phyloP scores from a whole-genome alignment of 306 rosid genomes.

The Ceratonia siliqua region DNA sequence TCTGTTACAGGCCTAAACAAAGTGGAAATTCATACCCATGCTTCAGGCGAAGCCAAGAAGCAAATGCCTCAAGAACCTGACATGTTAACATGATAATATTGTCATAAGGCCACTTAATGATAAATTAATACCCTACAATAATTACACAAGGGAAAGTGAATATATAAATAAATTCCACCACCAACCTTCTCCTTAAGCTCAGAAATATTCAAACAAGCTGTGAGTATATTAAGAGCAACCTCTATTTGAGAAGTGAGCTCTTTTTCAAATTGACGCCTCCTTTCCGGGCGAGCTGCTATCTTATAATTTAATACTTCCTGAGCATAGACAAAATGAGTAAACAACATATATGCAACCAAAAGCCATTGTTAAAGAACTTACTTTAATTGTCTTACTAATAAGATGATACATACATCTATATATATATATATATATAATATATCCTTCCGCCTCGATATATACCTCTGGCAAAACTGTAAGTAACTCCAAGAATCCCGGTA shows the following conservation, averaged over 20 bases:
- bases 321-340: slow-evolving; percentile 35
- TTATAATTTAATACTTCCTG: slow-evolving; percentile 88
- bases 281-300: slow-evolving; percentile 95
- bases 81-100: slow-evolving; percentile 32
- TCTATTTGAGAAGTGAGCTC: slow-evolving; percentile 93
- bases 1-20: not conserved
- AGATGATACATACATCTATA: too few relatives aligned
- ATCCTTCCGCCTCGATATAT: slow-evolving; percentile 23
- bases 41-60: slow-evolving; percentile 96
- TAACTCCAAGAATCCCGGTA: slow-evolving; percentile 95
- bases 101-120: slow-evolving; percentile 29
- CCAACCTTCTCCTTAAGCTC: slow-evolving; percentile 94
- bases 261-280: slow-evolving; percentile 90
- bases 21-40: slow-evolving; percentile 68
- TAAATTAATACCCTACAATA: slow-evolving; percentile 20
- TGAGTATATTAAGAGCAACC: slow-evolving; percentile 77
- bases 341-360: slow-evolving; percentile 20
- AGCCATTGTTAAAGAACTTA: slow-evolving; percentile 8
- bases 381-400: slow-evolving; percentile 23
- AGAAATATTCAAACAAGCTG: slow-evolving; percentile 78
- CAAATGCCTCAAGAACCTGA: slow-evolving; percentile 97
- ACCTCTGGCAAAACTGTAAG: slow-evolving; percentile 97
- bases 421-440: too few relatives aligned
- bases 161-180: slow-evolving; percentile 1
- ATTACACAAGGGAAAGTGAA: slow-evolving; percentile 7